These are phyloP conservation scores for Prasinococcaceae sp. DNA, from an alignment of 139 green algal genomes.

Conservation along the genomic window DNA sequence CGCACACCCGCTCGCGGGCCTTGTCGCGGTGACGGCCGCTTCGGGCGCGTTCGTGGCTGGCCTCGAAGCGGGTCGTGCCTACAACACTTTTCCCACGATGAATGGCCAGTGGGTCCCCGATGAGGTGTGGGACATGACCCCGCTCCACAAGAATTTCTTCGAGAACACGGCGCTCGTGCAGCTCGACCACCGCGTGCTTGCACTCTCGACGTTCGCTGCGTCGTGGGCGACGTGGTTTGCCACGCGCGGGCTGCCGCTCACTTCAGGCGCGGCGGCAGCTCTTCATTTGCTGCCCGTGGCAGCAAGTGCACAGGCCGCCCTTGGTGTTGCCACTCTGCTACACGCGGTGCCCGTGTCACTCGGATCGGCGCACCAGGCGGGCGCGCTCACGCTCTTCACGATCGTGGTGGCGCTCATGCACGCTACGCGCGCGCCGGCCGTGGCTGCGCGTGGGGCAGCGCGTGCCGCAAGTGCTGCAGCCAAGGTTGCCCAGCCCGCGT, in stretches of 20 bases:
- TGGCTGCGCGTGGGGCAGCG: too few relatives aligned
- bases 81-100: constrained; percentile 98
- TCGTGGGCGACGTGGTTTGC: constrained; percentile 39
- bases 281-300: not conserved
- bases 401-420: constrained; percentile 67
- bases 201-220: constrained; percentile 46
- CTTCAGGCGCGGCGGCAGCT: constrained; percentile 10
- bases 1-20: constrained; percentile 46
- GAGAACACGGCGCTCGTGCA: constrained; percentile 94
- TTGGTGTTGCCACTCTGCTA: constrained; percentile 32
- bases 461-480: too few relatives aligned
- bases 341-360: constrained; percentile 50
- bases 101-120: constrained; percentile 61
- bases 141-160: constrained; percentile 60
- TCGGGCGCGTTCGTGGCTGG: constrained; percentile 58
- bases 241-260: constrained; percentile 30
- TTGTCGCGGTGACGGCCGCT: constrained; percentile 79
- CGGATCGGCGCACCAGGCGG: constrained; percentile 67
- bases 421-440: constrained; percentile 33
- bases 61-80: constrained; percentile 69
- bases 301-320: constrained; percentile 20
- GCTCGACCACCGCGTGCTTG: constrained; percentile 52
- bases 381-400: constrained; percentile 80
- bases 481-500: too few relatives aligned
- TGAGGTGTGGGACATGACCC: constrained; percentile 60